Conservation (phyloP, 1,284 basidiomycete genomes). For the Apiotrichum siamense region DNA sequence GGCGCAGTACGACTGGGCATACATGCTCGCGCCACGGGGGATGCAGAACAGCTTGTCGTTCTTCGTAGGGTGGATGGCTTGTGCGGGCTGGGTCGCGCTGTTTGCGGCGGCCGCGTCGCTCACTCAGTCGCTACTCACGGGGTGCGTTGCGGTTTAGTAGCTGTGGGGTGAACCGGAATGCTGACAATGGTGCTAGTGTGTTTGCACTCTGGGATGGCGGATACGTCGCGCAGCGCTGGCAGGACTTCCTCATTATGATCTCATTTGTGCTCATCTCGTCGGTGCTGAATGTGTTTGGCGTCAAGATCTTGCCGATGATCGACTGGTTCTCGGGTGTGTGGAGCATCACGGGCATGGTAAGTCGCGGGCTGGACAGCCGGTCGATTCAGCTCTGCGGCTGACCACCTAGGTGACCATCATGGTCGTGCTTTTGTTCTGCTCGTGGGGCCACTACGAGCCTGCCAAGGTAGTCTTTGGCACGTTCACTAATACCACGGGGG, state of each 20-base stretch:
- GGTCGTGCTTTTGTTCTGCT: conserved; percentile 20
- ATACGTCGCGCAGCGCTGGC: conserved; percentile 7
- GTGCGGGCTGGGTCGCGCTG: conserved; percentile 44
- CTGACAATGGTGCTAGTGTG: neutral
- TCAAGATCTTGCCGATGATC: conserved; percentile 8
- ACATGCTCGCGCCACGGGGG: conserved; percentile 23
- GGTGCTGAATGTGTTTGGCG: conserved; percentile 11
- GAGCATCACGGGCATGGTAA: conserved; percentile 37
- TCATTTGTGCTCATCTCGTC: neutral
- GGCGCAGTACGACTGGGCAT: conserved; percentile 48
- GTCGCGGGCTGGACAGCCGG: too few species aligned
- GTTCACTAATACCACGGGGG: conserved; percentile 29
- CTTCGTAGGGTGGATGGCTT: conserved; percentile 12
- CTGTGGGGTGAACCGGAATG: too few species aligned
- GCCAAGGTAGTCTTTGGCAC: conserved; percentile 41
- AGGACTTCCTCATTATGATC: conserved; percentile 10
- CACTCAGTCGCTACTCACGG: conserved; percentile 25
- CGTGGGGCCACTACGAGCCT: conserved; percentile 26
- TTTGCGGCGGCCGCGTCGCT: conserved; percentile 35
- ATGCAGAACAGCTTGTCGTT: neutral
- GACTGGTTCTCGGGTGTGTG: conserved; percentile 26
- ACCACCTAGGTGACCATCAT: too few species aligned
- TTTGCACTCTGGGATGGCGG: conserved; percentile 7
- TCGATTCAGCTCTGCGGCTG: too few species aligned
- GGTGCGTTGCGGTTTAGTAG: conserved; percentile 5